phyloP scores from a whole-genome alignment of 345 rosid genomes.

The Aquilaria yunnanensis region DNA sequence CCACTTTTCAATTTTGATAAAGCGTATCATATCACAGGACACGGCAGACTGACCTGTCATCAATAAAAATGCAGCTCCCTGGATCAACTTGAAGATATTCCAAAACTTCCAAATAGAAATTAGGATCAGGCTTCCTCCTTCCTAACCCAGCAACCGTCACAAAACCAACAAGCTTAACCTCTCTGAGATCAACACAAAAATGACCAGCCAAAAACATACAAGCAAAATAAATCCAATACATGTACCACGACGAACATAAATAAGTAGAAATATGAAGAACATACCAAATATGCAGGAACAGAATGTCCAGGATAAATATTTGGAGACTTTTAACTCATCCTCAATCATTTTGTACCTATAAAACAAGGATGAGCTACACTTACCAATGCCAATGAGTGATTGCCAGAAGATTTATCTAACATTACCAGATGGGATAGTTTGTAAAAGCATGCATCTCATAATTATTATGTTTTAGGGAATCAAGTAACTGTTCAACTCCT shows the following conservation, averaged over 20 bases:
- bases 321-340: constrained; percentile 68
- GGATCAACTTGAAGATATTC: constrained; percentile 68
- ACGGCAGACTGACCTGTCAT: constrained; percentile 55
- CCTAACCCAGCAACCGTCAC: constrained; percentile 30
- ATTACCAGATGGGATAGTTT: constrained; percentile 84
- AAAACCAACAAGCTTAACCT: neutral
- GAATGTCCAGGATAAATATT: constrained; percentile 84
- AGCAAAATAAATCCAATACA: too few relatives aligned
- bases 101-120: constrained; percentile 52
- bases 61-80: constrained; percentile 62
- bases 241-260: neutral
- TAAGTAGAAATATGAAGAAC: constrained; percentile 4
- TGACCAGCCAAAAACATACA: too few relatives aligned
- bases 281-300: constrained; percentile 73
- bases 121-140: constrained; percentile 89
- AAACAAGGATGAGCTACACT: constrained; percentile 7
- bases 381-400: neutral
- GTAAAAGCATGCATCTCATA: constrained; percentile 94
- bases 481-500: constrained; percentile 71
- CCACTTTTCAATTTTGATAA: too few relatives aligned
- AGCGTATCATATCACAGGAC: neutral
- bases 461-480: constrained; percentile 35
- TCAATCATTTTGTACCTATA: constrained; percentile 72
- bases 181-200: neutral
- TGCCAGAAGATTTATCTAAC: neutral